These are phyloP conservation scores for Byssothecium circinans DNA, from an alignment of 2,329 filamentous ascomycete genomes.

Conservation along the genomic window DNA sequence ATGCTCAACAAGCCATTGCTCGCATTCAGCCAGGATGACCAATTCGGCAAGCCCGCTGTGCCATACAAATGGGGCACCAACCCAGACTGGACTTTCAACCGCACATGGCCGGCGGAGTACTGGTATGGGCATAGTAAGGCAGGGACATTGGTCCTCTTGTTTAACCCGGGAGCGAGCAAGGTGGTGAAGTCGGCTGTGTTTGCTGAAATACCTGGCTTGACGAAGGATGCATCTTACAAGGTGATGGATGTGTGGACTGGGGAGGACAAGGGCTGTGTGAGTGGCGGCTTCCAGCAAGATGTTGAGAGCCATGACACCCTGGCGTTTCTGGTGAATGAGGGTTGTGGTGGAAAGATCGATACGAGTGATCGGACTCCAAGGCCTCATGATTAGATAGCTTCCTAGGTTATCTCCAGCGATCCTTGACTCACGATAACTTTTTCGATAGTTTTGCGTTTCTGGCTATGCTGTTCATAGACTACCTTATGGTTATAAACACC, in stretches of 20 bases:
- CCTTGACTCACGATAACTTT: too few species aligned
- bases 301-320: constrained; percentile 21
- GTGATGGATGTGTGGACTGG: constrained; percentile 26
- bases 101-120: constrained; percentile 29
- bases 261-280: constrained; percentile 13
- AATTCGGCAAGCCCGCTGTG: constrained; percentile 43
- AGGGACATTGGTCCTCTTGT: constrained; percentile 28
- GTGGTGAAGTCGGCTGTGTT: constrained; percentile 18
- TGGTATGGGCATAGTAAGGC: constrained; percentile 24
- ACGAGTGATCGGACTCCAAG: background rate
- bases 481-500: too few species aligned
- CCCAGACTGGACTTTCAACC: constrained; percentile 54
- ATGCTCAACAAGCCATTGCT: constrained; percentile 46
- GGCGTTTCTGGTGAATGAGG: constrained; percentile 8
- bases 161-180: constrained; percentile 22
- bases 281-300: constrained; percentile 5
- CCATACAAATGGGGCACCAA: constrained; percentile 54
- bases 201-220: constrained; percentile 22
- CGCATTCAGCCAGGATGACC: constrained; percentile 49
- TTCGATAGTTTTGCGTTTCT: too few species aligned
- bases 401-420: too few species aligned
- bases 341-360: background rate
- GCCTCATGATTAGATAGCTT: background rate
- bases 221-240: constrained; percentile 11
- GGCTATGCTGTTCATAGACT: too few species aligned